These are phyloP conservation scores for Blastocladiella emersonii DNA, from an alignment of 371 early-diverging fungal genomes.

Conservation along the genomic window DNA sequence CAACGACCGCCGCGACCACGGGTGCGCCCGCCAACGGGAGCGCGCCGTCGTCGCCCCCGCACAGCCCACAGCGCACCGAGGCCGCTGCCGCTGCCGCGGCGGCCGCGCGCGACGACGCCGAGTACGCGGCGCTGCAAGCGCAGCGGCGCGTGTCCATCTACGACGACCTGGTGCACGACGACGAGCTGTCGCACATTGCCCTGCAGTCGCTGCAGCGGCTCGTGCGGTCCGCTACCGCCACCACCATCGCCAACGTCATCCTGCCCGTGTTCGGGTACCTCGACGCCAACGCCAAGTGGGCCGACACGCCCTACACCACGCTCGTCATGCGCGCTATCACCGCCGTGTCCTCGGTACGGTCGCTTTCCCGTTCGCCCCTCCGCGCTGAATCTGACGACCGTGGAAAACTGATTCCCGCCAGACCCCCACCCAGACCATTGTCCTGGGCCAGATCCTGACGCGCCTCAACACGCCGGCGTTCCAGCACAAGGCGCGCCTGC, in stretches of 20 bases:
- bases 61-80: no score
- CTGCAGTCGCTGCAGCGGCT: background rate
- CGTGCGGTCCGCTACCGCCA: background rate
- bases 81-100: no score
- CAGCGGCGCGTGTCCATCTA: background rate
- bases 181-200: background rate
- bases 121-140: background rate
- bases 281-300: background rate
- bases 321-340: background rate
- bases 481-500: background rate
- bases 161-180: background rate
- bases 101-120: background rate
- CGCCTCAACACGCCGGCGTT: background rate
- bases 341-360: background rate
- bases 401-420: background rate
- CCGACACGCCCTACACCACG: background rate
- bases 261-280: background rate
- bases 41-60: background rate
- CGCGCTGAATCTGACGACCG: background rate
- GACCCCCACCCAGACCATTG: background rate
- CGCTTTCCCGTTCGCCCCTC: background rate
- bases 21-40: background rate
- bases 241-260: background rate
- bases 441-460: background rate
- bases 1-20: no score